Percentiles rank a stretch among this genome's conserved stretches.
These are phyloP conservation scores for Monosporascus sp. DNA, from an alignment of 2,329 filamentous ascomycete genomes.

Conservation along the genomic window DNA sequence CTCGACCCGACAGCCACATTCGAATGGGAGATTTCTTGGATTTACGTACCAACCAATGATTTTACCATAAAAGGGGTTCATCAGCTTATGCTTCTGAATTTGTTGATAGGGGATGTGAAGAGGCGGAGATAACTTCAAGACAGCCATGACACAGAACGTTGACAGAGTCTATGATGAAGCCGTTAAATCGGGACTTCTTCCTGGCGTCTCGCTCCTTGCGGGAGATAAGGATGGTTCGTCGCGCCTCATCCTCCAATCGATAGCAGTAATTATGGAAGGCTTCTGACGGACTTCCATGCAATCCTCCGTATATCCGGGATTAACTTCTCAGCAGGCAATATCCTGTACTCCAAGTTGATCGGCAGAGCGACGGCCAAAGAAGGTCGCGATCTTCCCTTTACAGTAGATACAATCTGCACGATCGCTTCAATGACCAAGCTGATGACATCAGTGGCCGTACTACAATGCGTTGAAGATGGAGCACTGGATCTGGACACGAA, in stretches of 20 bases:
- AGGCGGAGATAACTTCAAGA: no score
- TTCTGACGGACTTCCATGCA: no score
- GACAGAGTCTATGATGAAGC: constrained; percentile 14
- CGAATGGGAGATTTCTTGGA: no score
- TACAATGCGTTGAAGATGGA: constrained; percentile 52
- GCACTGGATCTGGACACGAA: constrained; percentile 42
- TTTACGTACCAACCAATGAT: no score
- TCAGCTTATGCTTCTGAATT: no score
- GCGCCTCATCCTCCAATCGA: not conserved
- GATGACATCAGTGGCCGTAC: constrained; percentile 44
- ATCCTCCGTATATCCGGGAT: not conserved
- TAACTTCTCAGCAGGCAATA: constrained; percentile 13
- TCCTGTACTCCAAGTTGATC: constrained; percentile 17
- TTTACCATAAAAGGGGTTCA: no score
- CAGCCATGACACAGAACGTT: constrained; percentile 11
- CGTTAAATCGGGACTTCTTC: constrained; percentile 14
- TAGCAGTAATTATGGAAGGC: no score
- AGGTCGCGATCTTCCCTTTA: constrained; percentile 17
- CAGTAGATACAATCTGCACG: constrained; percentile 14
- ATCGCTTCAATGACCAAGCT: constrained; percentile 36
- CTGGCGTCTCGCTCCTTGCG: constrained; percentile 14
- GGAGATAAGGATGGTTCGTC: constrained; percentile 15
- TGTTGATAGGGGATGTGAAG: no score
- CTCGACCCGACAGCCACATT: no score
- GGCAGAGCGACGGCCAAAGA: constrained; percentile 16